Base-by-base conservation (phyloP, 805 yeast species). In the Metschnikowia orientalis region DNA sequence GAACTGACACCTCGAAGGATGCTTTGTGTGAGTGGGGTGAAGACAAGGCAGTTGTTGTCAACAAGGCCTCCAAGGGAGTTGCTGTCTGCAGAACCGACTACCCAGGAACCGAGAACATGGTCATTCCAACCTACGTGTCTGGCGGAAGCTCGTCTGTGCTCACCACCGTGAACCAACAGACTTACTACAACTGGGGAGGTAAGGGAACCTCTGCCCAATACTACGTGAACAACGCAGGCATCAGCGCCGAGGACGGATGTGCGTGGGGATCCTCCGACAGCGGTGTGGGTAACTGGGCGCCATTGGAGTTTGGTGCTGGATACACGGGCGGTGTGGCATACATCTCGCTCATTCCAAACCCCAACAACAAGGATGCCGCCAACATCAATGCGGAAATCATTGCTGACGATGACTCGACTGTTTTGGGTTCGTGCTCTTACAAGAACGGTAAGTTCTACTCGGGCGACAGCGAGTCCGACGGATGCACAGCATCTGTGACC, bases 31-130 rank as follows among this genome's bases (percentile, higher is more conserved):
- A 73, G 56, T 84, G 95, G 90, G 97, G 95, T 56, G 63, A 56
- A 22, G 69, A 77, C 35, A 60, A 80, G 32, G 94, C 95, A 30
- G 56, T 61, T 33, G 89, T 83, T 48, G 81, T 71, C 38, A 76
- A 78, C 51, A 69, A 83, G 50, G 63, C 85, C 38, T 54, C 60
- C 46, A 57, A 81, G 40, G 71, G 72, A 33, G 88, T 90, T 51
- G 90, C 97, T 40, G 67, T 92, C 54, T 92, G 98, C 75, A 84
- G 97, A 73, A 90, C 98, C 42, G 98, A 90, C 63, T 90, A 90
- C 77, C 98, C 98, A 56, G 98, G 98, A 69, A 81, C 96, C 45
- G 98, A 90, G 72, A 88, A 88, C 76, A 92, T 90, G 97, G 94
- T 81, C 48, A 74, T 90, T 42, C 97, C 98, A 60, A 89, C 97